Conservation (phyloP, 1,139 yeast species). For the Yamadazyma siamensis region DNA sequence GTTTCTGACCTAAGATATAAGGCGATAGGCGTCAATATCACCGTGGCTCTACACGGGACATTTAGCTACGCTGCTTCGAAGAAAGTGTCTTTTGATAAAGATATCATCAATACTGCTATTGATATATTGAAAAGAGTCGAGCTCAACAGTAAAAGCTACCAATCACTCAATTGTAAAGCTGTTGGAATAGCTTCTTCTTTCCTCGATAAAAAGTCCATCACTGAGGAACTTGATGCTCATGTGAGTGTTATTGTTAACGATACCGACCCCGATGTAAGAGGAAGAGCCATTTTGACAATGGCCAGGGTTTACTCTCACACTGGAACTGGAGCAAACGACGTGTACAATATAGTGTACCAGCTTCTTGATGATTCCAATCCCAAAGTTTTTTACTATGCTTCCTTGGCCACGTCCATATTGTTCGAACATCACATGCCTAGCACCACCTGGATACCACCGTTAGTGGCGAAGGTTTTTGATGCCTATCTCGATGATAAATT, state of each 20-base stretch:
- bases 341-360: constrained; percentile 57
- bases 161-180: constrained; percentile 60
- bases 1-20: constrained; percentile 31
- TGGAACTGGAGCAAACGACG: constrained; percentile 32
- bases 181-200: constrained; percentile 59
- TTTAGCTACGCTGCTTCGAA: constrained; percentile 32
- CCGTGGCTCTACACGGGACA: constrained; percentile 62
- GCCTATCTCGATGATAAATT: constrained; percentile 49
- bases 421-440: constrained; percentile 56
- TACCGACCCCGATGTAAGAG: constrained; percentile 58
- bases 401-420: constrained; percentile 55
- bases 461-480: constrained; percentile 43
- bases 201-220: constrained; percentile 26
- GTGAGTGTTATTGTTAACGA: constrained; percentile 57
- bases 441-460: constrained; percentile 36
- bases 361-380: constrained; percentile 82
- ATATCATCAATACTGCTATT: constrained; percentile 47
- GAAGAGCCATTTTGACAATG: constrained; percentile 58
- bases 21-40: constrained; percentile 60
- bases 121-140: constrained; percentile 57
- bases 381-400: constrained; percentile 68
- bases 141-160: constrained; percentile 30
- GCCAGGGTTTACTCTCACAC: constrained; percentile 54
- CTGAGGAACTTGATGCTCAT: constrained; percentile 50
- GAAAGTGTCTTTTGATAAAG: constrained; percentile 33